Conservation (phyloP, 805 yeast genomes). For the Saturnispora sanitii region DNA sequence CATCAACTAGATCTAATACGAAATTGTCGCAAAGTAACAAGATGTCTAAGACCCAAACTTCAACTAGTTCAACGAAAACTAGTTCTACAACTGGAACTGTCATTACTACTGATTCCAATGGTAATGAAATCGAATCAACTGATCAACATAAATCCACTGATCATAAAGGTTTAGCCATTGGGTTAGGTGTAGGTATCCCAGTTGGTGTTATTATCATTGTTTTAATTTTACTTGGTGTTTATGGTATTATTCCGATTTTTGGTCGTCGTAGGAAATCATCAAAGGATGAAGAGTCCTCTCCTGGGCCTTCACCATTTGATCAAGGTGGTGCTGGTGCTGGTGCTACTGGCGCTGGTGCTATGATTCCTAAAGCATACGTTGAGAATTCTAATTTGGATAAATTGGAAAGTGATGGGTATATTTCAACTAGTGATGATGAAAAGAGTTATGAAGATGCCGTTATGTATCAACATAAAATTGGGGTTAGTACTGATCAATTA, state of each 20-base stretch:
- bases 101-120: slow-evolving; percentile 14
- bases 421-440: slow-evolving; percentile 39
- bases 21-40: too few relatives aligned
- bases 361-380: not conserved
- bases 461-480: slow-evolving; percentile 12
- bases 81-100: slow-evolving; percentile 16
- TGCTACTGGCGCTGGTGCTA: slow-evolving; percentile 26
- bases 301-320: slow-evolving; percentile 10
- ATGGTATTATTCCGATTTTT: slow-evolving; percentile 25
- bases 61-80: slow-evolving; percentile 1
- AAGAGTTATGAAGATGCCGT: slow-evolving; percentile 2
- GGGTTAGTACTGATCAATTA: slow-evolving; percentile 32
- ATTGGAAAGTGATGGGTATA: slow-evolving; percentile 31
- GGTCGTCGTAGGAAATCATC: slow-evolving; percentile 29
- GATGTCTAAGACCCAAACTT: too few relatives aligned
- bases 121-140: slow-evolving; percentile 24
- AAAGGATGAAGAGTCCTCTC: slow-evolving; percentile 23
- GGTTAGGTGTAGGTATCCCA: slow-evolving; percentile 83
- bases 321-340: slow-evolving; percentile 16
- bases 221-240: slow-evolving; percentile 44
- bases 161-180: slow-evolving; percentile 63
- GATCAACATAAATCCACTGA: slow-evolving; percentile 15
- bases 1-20: slow-evolving; percentile 5
- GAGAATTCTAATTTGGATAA: slow-evolving; percentile 35
- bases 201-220: slow-evolving; percentile 39